These are phyloP conservation scores for Sanghuangporus baumii DNA, from an alignment of 1,284 basidiomycete species.

Conservation along the genomic window DNA sequence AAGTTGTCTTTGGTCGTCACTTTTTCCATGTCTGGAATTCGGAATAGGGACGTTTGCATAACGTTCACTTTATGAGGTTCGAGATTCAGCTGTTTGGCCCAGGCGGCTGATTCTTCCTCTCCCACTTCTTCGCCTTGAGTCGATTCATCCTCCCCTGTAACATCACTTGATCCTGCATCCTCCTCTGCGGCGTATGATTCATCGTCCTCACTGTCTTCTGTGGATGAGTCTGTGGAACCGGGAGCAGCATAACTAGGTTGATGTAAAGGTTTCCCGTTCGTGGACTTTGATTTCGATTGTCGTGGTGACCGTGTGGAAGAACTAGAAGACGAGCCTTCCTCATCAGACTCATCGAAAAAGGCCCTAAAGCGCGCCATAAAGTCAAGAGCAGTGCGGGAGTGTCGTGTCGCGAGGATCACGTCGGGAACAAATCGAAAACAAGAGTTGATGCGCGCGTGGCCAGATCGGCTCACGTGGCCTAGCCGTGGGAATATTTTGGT, in stretches of 20 bases:
- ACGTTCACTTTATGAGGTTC: slow-evolving; percentile 83
- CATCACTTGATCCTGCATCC: neutral
- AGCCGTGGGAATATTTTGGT: neutral
- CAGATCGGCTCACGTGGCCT: slow-evolving; percentile 3
- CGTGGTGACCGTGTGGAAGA: neutral
- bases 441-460: neutral
- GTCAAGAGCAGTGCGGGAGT: neutral
- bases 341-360: slow-evolving; percentile 12
- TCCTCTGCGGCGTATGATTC: neutral
- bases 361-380: slow-evolving; percentile 17
- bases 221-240: slow-evolving; percentile 3
- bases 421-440: neutral
- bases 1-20: slow-evolving; percentile 42
- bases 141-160: slow-evolving; percentile 7
- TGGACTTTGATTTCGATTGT: slow-evolving; percentile 4
- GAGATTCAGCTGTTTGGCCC: slow-evolving; percentile 65
- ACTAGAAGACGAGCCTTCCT: neutral
- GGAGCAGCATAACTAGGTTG: slow-evolving; percentile 5
- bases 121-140: slow-evolving; percentile 26
- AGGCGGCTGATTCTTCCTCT: slow-evolving; percentile 36
- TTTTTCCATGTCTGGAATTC: slow-evolving; percentile 63
- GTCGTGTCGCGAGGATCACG: neutral
- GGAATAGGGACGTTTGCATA: slow-evolving; percentile 87
- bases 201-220: slow-evolving; percentile 11
- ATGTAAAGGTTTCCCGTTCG: neutral